Conservation (phyloP, 164 flowering plant genomes). For the Aristolochia contorta region DNA sequence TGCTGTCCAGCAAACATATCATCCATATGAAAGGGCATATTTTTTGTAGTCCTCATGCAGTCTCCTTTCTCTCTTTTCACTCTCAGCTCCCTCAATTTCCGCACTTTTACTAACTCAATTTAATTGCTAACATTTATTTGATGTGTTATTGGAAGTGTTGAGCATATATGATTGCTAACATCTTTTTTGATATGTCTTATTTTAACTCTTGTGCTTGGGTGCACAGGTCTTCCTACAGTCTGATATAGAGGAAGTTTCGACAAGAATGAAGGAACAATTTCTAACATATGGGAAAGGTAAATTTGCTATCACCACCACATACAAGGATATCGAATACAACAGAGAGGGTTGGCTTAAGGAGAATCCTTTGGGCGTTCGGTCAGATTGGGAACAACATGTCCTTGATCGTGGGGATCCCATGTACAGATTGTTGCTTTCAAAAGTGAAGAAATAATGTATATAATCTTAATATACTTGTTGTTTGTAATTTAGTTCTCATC, state of each 20-base stretch:
- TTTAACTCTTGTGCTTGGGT: background rate
- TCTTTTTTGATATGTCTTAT: too few species aligned
- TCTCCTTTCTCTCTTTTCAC: too few species aligned
- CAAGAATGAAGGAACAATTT: constrained; percentile 65
- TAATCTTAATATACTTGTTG: too few species aligned
- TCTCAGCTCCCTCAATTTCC: too few species aligned
- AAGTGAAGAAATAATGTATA: constrained; percentile 1
- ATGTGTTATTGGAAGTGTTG: too few species aligned
- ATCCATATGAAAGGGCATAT: too few species aligned
- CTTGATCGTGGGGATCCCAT: constrained; percentile 64
- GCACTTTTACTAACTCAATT: too few species aligned
- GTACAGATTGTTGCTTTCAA: constrained; percentile 36
- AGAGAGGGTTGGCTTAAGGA: constrained; percentile 50
- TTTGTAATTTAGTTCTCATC: too few species aligned
- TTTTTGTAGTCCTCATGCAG: too few species aligned
- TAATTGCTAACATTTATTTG: too few species aligned
- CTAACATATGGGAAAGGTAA: constrained; percentile 51
- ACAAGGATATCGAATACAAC: constrained; percentile 9
- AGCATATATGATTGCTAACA: too few species aligned
- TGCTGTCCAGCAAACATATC: too few species aligned
- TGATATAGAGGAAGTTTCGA: constrained; percentile 64
- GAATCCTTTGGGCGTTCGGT: constrained; percentile 70
- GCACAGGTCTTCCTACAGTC: constrained; percentile 77
- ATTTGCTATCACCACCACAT: constrained; percentile 19
- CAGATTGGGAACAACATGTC: constrained; percentile 91